Percentiles rank a stretch among this genome's conserved stretches.
Evolutionary conservation across 345 rosid genomes (phyloP).

Genomic region (Camelina hispida): DNA sequence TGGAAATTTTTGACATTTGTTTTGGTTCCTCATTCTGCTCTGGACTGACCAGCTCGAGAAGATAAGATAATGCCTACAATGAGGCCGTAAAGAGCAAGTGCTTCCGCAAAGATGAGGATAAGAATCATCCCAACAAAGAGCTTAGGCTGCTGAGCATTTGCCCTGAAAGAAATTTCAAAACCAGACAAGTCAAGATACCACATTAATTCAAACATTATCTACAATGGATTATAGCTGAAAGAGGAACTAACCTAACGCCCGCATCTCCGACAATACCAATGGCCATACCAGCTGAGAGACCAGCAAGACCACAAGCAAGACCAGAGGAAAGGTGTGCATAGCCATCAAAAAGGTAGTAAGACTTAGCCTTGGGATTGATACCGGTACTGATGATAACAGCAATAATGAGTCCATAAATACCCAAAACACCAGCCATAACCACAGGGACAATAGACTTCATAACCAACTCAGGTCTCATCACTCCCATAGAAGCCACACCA

Average conservation of each 20-base stretch:
- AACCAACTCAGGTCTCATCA: constrained; percentile 48
- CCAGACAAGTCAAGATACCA: no score
- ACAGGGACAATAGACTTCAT: constrained; percentile 48
- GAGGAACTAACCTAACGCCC: constrained; percentile 68
- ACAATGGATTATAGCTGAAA: background rate
- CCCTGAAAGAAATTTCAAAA: constrained; percentile 49
- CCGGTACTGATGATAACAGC: constrained; percentile 49
- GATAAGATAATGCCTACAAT: no score
- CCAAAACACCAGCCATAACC: constrained; percentile 51
- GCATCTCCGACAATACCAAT: constrained; percentile 94
- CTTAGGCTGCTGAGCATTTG: constrained; percentile 91
- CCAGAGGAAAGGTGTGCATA: constrained; percentile 91
- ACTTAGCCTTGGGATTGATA: constrained; percentile 46
- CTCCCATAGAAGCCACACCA: constrained; percentile 51
- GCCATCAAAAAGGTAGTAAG: constrained; percentile 48
- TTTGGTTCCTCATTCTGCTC: no score
- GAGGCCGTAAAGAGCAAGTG: no score
- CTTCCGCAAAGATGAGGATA: constrained; percentile 41
- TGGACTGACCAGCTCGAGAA: no score
- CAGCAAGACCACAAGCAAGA: constrained; percentile 93
- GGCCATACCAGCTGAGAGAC: constrained; percentile 97
- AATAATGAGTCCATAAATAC: constrained; percentile 44
- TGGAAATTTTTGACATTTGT: background rate
- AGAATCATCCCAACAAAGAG: constrained; percentile 92
- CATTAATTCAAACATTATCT: background rate